Evolutionary conservation across 2,329 filamentous ascomycete species (phyloP), one percentile per base, ranked within the genome.

Genomic region (Paecilomyces sp.): DNA sequence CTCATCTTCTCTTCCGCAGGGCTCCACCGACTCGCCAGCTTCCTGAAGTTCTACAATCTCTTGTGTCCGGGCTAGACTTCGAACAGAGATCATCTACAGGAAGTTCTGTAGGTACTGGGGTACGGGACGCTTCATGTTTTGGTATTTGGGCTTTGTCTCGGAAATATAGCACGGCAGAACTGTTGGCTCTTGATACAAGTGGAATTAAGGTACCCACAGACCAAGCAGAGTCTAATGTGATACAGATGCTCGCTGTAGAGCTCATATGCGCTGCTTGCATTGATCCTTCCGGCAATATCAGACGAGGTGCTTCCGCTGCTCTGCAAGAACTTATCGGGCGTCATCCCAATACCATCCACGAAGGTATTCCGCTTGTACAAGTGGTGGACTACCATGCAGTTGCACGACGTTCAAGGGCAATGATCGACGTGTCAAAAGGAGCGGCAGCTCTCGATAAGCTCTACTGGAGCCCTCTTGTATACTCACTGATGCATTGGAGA

Each of bases 91-190:
- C 88, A 54, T 85, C 91, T 0, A 91, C 91, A 2, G 93, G 94
- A n/a, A 86, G 84, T 12, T 92, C 91, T 2, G 81, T 93, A 11
- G 94, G 94, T 1, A 88, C 90, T 1, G 96, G 95, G 66, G 92
- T 99, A 15, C 86, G 94, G 54, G 94, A 99, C 77, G 93, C 94
- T 12, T 91, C 94, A 2, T 97, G 92, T 72, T 99, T 97, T 72
- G 94, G 94, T 6, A 88, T 97, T 25, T 99, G 94, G 94, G 89
- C 92, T 1, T 74, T 97, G 7, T 91, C 93, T 24, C 84, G 94
- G 58, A 88, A 93, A 58, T 99, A 97, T 68, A 87, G 85, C 1
- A 96, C 92, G 0, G 70, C 79, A 0, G 93, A 97, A 72, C 81
- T 97, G 6, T 79, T 88, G 11, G 79, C 80, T 0, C 83, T 95